Conservation (phyloP, 495 filamentous ascomycete species). For the Lasiosphaeriaceae sp. region DNA sequence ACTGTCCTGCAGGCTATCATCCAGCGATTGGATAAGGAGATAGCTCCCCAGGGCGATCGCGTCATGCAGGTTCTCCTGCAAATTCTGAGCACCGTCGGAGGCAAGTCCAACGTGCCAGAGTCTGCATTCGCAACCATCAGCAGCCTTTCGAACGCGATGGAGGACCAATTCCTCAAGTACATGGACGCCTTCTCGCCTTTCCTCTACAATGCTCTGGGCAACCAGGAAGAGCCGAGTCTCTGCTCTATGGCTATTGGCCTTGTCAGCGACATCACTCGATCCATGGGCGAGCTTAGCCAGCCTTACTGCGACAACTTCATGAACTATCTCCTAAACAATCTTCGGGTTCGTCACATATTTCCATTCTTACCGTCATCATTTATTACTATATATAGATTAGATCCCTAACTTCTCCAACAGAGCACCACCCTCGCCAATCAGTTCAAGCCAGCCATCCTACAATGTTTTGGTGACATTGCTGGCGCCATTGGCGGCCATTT, state of each 20-base stretch:
- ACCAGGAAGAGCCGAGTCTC: constrained; percentile 89
- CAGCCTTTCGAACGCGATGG: constrained; percentile 77
- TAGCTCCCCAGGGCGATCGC: constrained; percentile 82
- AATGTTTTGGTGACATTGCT: constrained; percentile 97
- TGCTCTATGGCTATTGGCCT: constrained; percentile 97
- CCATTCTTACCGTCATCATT: not conserved
- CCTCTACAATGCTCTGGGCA: constrained; percentile 86
- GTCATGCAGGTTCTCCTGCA: constrained; percentile 88
- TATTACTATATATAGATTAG: not conserved
- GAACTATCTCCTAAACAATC: constrained; percentile 89
- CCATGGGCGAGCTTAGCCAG: constrained; percentile 81
- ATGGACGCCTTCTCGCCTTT: constrained; percentile 92
- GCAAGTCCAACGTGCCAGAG: constrained; percentile 93
- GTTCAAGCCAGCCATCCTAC: constrained; percentile 95
- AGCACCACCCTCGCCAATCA: constrained; percentile 79
- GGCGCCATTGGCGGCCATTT: constrained; percentile 91
- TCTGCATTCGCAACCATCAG: constrained; percentile 87
- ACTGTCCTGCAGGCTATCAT: constrained; percentile 89
- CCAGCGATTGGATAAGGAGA: constrained; percentile 85
- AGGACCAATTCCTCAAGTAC: constrained; percentile 90
- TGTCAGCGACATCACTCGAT: constrained; percentile 91
- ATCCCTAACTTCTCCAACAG: constrained; percentile 38
- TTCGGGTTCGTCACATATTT: constrained; percentile 59
- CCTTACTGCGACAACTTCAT: constrained; percentile 96
- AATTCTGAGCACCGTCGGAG: constrained; percentile 68